Conservation (phyloP, 176 grass and related monocot species). For the Secale cereale region DNA sequence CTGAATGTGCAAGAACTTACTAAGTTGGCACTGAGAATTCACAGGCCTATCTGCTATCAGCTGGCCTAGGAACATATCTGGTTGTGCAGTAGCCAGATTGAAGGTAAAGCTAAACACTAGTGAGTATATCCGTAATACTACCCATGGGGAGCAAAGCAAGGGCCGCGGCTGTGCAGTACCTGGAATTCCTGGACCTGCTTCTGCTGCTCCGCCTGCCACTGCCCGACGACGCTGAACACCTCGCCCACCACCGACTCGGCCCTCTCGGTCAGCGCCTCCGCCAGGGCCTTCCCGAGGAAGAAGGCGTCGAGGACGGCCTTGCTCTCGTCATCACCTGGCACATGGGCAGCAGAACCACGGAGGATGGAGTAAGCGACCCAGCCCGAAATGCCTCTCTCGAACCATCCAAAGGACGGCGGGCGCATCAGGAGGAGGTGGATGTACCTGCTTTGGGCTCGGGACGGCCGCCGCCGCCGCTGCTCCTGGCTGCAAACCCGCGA, state of each 20-base stretch:
- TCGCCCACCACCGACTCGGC: slow-evolving; percentile 81
- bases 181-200: slow-evolving; percentile 85
- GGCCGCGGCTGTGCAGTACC: slow-evolving; percentile 20
- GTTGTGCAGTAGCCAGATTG: not conserved
- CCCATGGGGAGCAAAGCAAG: not conserved
- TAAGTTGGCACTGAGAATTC: not conserved
- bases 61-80: not conserved
- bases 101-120: not conserved
- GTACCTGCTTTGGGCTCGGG: slow-evolving; percentile 53
- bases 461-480: slow-evolving; percentile 13
- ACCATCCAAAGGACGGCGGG: not conserved
- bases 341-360: not conserved
- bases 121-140: not conserved
- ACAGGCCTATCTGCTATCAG: not conserved
- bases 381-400: not conserved
- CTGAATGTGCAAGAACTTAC: not conserved
- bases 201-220: slow-evolving; percentile 95
- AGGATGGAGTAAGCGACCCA: not conserved
- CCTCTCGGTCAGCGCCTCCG: slow-evolving; percentile 78
- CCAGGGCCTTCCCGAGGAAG: slow-evolving; percentile 92
- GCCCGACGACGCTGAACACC: slow-evolving; percentile 77
- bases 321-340: slow-evolving; percentile 65
- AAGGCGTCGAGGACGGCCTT: slow-evolving; percentile 88
- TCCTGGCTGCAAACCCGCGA: slow-evolving; percentile 6
- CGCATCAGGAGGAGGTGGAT: not conserved